Base-by-base conservation (phyloP, 768 basidiomycete genomes). In the Phylloporus sp. region DNA sequence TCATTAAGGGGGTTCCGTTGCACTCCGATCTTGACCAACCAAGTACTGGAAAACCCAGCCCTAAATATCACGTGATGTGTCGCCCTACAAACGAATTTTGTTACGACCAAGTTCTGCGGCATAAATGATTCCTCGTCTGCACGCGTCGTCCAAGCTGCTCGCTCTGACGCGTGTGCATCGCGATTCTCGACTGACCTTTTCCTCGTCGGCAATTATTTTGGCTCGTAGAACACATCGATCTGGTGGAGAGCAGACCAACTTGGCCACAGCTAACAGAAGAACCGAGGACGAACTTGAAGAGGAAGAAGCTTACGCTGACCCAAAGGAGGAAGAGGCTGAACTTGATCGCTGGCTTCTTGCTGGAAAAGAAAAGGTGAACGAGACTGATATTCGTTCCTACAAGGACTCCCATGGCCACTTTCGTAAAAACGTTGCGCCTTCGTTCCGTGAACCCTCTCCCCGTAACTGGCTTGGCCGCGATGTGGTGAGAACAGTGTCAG, bases 381-480 rank as follows among this genome's bases (percentile, higher is more conserved):
- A n/a, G n/a, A n/a, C n/a, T n/a, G n/a, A n/a, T n/a, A n/a, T n/a
- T n/a, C n/a, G n/a, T 36, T 45, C 59, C 36, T 39, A 54, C 52
- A 60, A 59, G 40, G 31, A 47, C 27, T 29, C 56, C 8, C 57
- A 53, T 31, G 58, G 56, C 13, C 60, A 57, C 45, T 65, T 65
- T 47, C n/a, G 42, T 32, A 55, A 54, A 54, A 53, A 38, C 7
- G 49, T 62, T 7, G 67, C 61, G 24, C 35, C 52, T 5, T 49
- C 55, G 5, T 70, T 60, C 28, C 60, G 58, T 20, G 62, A 67
- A 22, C 60, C 69, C 29, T 61, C 63, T 28, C 78, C 84, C 24
- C 71, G 75, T 36, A 81, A 84, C 50, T 91, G 85, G 83, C 72
- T 91, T 9, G 80, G 81, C 55, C 73, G 69, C 28, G 68, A 74